phyloP scores from a whole-genome alignment of 805 yeast species.

The Lachancea meyersii region DNA sequence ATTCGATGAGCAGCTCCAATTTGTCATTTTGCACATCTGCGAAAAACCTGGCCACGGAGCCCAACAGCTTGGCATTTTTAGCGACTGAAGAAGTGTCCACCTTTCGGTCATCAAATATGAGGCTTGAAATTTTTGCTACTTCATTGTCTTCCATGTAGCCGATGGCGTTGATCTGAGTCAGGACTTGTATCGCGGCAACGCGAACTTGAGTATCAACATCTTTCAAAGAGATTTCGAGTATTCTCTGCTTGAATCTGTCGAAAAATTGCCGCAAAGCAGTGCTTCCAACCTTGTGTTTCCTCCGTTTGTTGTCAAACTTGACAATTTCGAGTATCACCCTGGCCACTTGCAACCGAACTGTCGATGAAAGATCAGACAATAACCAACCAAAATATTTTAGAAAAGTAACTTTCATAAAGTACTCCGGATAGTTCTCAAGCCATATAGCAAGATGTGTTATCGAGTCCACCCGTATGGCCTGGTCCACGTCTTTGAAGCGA shows the following conservation, averaged over 20 bases:
- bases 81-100: constrained; percentile 29
- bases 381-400: constrained; percentile 81
- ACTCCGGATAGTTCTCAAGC: constrained; percentile 66
- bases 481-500: constrained; percentile 76
- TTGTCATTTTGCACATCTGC: constrained; percentile 39
- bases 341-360: constrained; percentile 61
- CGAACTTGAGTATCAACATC: constrained; percentile 55
- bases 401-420: constrained; percentile 61
- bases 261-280: constrained; percentile 73
- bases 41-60: constrained; percentile 53
- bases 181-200: constrained; percentile 42
- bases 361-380: constrained; percentile 58
- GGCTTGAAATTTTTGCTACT: constrained; percentile 37
- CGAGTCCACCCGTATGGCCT: constrained; percentile 64
- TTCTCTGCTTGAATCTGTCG: constrained; percentile 59
- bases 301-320: constrained; percentile 23
- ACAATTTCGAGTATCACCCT: constrained; percentile 48
- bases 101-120: constrained; percentile 37
- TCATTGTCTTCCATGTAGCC: constrained; percentile 65
- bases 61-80: constrained; percentile 29
- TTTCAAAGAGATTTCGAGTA: constrained; percentile 54
- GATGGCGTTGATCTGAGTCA: constrained; percentile 48
- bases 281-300: constrained; percentile 37
- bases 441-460: constrained; percentile 57
- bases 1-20: constrained; percentile 35